Conservation (phyloP, 441 rosid genomes). For the Lepidium campestre region DNA sequence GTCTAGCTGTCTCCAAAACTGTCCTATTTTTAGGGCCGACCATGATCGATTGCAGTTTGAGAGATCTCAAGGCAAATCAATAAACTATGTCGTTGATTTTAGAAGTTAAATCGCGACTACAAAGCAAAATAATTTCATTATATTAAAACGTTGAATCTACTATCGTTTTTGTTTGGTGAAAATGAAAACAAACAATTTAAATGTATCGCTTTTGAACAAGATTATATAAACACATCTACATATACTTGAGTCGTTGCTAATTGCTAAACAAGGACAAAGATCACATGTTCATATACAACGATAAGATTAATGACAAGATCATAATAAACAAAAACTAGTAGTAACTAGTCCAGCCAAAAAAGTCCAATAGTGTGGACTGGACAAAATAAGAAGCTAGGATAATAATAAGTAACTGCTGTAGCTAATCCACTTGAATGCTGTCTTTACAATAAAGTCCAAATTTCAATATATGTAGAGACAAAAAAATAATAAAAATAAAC, state of each 20-base stretch:
- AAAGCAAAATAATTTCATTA: not conserved
- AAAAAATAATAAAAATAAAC: not conserved
- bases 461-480: not conserved
- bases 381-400: not conserved
- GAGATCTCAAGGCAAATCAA: not conserved
- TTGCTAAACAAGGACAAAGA: constrained; percentile 5
- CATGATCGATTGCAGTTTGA: not conserved
- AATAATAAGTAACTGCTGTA: not conserved
- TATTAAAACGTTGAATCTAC: not conserved
- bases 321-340: not conserved
- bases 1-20: constrained; percentile 24
- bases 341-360: not conserved
- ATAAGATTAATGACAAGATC: not conserved
- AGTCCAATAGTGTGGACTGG: not conserved
- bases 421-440: constrained; percentile 1
- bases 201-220: not conserved
- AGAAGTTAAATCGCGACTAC: not conserved
- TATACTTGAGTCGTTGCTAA: not conserved
- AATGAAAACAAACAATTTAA: not conserved
- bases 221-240: too few species aligned
- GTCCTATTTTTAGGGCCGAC: not conserved
- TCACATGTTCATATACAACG: constrained; percentile 17
- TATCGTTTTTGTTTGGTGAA: not conserved
- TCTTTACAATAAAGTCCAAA: not conserved
- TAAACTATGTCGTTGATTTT: not conserved